Base-by-base conservation (phyloP, 2,329 filamentous ascomycete species). In the Microsporum canis region DNA sequence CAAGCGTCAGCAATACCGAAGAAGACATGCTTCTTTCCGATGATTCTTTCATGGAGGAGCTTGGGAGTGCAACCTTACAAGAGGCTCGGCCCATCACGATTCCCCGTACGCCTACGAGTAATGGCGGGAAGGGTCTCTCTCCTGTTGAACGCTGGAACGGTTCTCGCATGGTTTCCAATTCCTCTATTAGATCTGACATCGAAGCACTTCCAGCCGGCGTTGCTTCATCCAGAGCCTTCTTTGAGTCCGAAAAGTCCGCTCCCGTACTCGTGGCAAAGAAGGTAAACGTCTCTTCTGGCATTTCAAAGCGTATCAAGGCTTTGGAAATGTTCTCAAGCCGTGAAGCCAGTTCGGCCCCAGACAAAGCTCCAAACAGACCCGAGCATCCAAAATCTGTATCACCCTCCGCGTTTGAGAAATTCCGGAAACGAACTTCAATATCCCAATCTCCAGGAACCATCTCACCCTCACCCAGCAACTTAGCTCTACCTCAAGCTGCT, bases 231-330 rank as follows among this genome's bases (percentile, higher is more conserved):
- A 72, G 70, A 55, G 68, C 73, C 27, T 72, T 71, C 57, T 62
- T 66, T 14, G 71, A 72, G 12, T 66, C 60, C 34, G 67, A 67
- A 38, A 65, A 65, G n/a, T 69, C 70, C 33, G 70, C 70, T 41
- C 73, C 75, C n/a, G 73, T 81, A 12, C 70, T 87, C 57, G 77
- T 80, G 55, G 78, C 83, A 2, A 90, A 88, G 71, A 95, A 91
- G 71, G 81, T 86, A 65, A 94, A 89, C 68, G 83, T 97, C 29
- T 91, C 90, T 5, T 91, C 88, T 6, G 91, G 89, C 66, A 96
- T 99, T 63, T 95, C 92, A 2, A 89, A 92, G 72, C 87, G 94
- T 47, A 97, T 97, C 72, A 95, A 96, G 73, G 91, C 91, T 5
- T 79, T 99, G 59, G 89, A 96, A 71, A 91, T 90, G 72, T 81